Percentiles rank a stretch among this genome's conserved stretches.
phyloP scores from a whole-genome alignment of 768 basidiomycete species.

The Psilocybe subaeruginosa region DNA sequence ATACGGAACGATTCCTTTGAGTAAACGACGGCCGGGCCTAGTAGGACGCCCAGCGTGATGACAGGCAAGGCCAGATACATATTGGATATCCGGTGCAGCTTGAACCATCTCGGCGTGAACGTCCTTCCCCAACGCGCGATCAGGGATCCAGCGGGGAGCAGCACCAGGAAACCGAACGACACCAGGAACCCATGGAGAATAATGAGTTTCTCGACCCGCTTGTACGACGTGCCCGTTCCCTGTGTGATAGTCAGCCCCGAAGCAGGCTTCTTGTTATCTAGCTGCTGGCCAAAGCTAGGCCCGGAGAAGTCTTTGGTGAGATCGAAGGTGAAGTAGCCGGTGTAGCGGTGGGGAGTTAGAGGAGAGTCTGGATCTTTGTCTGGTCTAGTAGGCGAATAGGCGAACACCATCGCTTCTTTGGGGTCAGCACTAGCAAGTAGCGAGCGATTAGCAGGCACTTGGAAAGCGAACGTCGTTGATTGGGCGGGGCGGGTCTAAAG shows the following conservation, averaged over 20 bases:
- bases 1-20: slow-evolving; percentile 35
- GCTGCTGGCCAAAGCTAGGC: slow-evolving; percentile 9
- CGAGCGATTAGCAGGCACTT: slow-evolving; percentile 42
- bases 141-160: slow-evolving; percentile 57
- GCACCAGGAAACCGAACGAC: slow-evolving; percentile 55
- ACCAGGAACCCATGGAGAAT: slow-evolving; percentile 56
- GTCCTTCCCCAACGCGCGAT: slow-evolving; percentile 58
- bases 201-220: slow-evolving; percentile 43
- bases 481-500: slow-evolving; percentile 25
- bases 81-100: slow-evolving; percentile 54
- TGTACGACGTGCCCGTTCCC: slow-evolving; percentile 17
- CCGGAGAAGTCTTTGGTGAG: slow-evolving; percentile 31
- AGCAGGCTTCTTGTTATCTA: slow-evolving; percentile 7
- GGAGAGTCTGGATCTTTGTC: slow-evolving; percentile 19
- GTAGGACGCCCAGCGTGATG: slow-evolving; percentile 49
- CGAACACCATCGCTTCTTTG: slow-evolving; percentile 41
- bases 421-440: slow-evolving; percentile 26
- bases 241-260: neutral
- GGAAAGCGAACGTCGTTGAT: slow-evolving; percentile 43
- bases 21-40: slow-evolving; percentile 50
- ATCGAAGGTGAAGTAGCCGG: slow-evolving; percentile 38
- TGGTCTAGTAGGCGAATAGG: slow-evolving; percentile 38
- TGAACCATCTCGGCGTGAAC: slow-evolving; percentile 56
- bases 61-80: slow-evolving; percentile 50
- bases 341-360: slow-evolving; percentile 31